Base-by-base conservation (phyloP, 768 basidiomycete species). In the Boletus reticulatus region DNA sequence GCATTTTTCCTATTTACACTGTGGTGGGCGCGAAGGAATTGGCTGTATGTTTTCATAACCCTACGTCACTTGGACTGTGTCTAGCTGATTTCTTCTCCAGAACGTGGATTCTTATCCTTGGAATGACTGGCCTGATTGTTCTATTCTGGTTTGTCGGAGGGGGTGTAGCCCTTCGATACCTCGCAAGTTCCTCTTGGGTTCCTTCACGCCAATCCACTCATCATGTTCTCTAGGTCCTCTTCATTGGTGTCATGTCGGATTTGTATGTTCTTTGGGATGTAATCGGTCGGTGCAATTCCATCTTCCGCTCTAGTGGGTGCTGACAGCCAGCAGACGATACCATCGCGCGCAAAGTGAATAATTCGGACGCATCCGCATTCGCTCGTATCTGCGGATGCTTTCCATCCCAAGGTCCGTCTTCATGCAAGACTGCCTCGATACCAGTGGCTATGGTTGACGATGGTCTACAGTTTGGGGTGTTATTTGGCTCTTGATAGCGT, bases 231-330 rank as follows among this genome's bases (percentile, higher is more conserved):
- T 29, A 89, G 89, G 76, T 93, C 12, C 69, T 94, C 24, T 94
- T 94, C 68, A 83, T 94, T 34, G 92, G 92, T 17, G 83, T 84
- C 58, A 94, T 94, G 92, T 90, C 88, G 9, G 90, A 88, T 70
- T 75, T 94, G 75, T 94, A 94, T 62, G 87, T 84, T 48, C 77
- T 92, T 2, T 95, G 91, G 89, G 94, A 96, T 62, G 87, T 96
- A 48, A 78, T 92, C 34, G 89, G 91, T 85, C 51, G 55, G 79
- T 71, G 12, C n/a, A 36, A 20, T 7, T 17, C 13, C 16, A 45
- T 19, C 9, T 48, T 32, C 6, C 20, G 20, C 46, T 49, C 4
- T 19, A 5, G 22, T 19, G 1, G 20, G 12, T 31, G 32, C 34
- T 67, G 4, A 56, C 31, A 3, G 10, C 20, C 31, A 31, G 16